Conservation (phyloP, 2,329 filamentous ascomycete species). For the Lachnellula suecica region DNA sequence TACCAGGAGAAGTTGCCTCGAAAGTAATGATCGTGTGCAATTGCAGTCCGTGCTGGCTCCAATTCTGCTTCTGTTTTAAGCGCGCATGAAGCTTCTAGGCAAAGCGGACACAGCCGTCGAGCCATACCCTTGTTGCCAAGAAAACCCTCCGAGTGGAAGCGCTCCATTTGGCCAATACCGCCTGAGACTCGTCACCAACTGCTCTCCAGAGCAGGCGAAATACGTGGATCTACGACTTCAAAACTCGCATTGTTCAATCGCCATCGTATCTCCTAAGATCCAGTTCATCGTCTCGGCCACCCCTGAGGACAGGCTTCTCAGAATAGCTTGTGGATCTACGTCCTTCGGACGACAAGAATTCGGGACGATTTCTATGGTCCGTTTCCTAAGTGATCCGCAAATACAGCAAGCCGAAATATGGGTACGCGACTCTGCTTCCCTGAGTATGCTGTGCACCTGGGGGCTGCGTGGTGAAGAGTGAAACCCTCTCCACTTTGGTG, state of each 20-base stretch:
- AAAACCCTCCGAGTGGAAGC: background rate
- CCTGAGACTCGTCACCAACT: constrained; percentile 22
- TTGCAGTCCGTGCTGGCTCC: background rate
- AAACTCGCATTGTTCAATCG: constrained; percentile 19
- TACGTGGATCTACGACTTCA: constrained; percentile 6
- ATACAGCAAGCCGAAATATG: constrained; percentile 1
- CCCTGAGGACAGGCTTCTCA: background rate
- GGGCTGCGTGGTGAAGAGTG: constrained; percentile 3
- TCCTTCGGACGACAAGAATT: constrained; percentile 11
- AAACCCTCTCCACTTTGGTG: constrained; percentile 8
- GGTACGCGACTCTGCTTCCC: constrained; percentile 15
- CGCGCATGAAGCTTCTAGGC: background rate
- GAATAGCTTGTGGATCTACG: constrained; percentile 7
- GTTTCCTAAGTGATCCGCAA: background rate
- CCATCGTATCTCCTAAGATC: constrained; percentile 4
- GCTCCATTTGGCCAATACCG: background rate
- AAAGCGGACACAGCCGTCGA: background rate
- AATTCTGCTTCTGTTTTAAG: background rate
- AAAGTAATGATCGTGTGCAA: background rate
- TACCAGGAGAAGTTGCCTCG: background rate
- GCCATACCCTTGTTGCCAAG: constrained; percentile 9
- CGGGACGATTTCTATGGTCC: background rate
- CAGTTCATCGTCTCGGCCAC: background rate
- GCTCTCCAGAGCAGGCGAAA: background rate
- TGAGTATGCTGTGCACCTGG: background rate